Evolutionary conservation across 2,329 filamentous ascomycete genomes (phyloP), one percentile per base, ranked within the genome.

Genomic region (Monilinia polystroma): DNA sequence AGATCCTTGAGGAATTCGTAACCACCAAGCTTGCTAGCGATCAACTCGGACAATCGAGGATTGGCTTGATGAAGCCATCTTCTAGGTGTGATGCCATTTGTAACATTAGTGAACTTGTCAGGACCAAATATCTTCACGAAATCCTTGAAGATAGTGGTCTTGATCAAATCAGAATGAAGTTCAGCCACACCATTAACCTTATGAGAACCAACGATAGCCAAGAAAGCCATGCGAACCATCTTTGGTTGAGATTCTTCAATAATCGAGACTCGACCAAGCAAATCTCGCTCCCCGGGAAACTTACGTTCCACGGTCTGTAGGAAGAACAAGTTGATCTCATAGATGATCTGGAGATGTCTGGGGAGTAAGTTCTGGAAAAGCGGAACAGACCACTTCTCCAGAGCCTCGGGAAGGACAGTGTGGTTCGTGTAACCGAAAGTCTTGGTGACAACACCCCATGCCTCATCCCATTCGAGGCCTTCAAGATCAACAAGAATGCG

Each of bases 131-230:
- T 92, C 73, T 87, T 85, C 68, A 99, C 94, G 79, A 99, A 99
- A 78, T 99, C 95, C 79, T 95, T 97, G 87, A 99, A 98, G 73
- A 99, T 96, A n/a, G 95, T 99, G 0, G 93, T 96, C 83, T 95
- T 95, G 83, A 99, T 97, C 67, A 99, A 84, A 77, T 99, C 95
- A 0, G 95, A 99, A 81, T 99, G 95, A 71, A 99, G 82, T 80
- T 99, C 95, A 45, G 95, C 95, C 47, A 99, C 95, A 78, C 95
- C 95, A 73, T 99, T 99, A 82, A 99, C 93, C 83, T 98, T 99
- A 86, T 98, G 95, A 47, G 95, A 98, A 58, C 95, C 95, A 74
- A 99, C 93, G 76, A 98, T 90, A 70, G 95, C 95, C 63, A 99
- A 82, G 79, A 87, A 95, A 2, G 95, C 95, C 95, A 99, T 99